Evolutionary conservation across 352 stramenopile genomes (phyloP).

Genomic region (Globisporangium lucens): DNA sequence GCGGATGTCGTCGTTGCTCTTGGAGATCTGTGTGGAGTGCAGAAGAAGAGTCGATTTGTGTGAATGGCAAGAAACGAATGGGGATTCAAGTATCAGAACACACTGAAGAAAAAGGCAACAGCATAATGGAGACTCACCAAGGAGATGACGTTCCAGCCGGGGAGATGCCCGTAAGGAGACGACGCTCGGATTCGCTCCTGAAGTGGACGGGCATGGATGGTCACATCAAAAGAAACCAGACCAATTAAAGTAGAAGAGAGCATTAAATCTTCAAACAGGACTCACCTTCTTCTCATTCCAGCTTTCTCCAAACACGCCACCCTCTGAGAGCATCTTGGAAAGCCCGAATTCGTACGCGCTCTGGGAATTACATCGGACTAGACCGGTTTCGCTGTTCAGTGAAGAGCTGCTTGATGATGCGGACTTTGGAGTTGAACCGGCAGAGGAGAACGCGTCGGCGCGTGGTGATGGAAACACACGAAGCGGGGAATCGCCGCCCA

Average conservation of each 20-base stretch:
- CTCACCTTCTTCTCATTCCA: constrained; percentile 92
- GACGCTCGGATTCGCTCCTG: constrained; percentile 80
- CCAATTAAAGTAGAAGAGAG: no score
- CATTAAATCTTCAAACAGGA: no score
- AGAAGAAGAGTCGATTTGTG: neutral
- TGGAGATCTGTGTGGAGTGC: constrained; percentile 78
- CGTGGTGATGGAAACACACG: neutral
- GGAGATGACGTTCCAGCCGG: constrained; percentile 92
- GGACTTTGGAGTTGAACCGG: neutral
- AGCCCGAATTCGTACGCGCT: constrained; percentile 66
- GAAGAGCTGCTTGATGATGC: constrained; percentile 10
- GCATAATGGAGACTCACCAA: constrained; percentile 41
- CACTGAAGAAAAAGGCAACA: neutral
- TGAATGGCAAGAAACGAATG: neutral
- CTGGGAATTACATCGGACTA: constrained; percentile 60
- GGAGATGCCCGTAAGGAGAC: constrained; percentile 80
- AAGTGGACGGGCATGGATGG: no score
- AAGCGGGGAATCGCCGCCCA: neutral
- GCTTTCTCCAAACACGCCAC: constrained; percentile 88
- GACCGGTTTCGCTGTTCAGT: constrained; percentile 21
- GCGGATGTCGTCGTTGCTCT: constrained; percentile 95
- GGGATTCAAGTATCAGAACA: neutral
- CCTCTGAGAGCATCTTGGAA: constrained; percentile 56
- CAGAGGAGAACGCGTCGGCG: neutral
- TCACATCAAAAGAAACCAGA: no score